phyloP scores from a whole-genome alignment of 208 protist genomes.

The Leishmania tarentolae region DNA sequence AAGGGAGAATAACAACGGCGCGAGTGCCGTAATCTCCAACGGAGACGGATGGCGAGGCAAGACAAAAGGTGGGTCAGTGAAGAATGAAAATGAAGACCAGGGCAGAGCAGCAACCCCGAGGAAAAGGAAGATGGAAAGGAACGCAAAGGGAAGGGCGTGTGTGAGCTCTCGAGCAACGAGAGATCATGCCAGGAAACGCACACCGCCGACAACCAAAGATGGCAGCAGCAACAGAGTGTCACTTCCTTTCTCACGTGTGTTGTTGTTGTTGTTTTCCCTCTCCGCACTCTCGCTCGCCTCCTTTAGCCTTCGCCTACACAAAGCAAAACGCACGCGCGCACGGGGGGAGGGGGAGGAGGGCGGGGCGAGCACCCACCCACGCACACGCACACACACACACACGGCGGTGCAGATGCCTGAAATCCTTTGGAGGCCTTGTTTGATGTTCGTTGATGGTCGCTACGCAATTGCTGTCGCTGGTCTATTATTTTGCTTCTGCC shows the following conservation, averaged over 20 bases:
- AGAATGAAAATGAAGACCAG: neutral
- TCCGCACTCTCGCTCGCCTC: no score
- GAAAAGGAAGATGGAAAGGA: slow-evolving; percentile 13
- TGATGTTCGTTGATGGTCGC: neutral
- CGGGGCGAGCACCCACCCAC: neutral
- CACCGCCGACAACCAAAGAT: neutral
- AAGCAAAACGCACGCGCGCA: neutral
- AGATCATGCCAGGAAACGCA: neutral
- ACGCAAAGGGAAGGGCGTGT: neutral
- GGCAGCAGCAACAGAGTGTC: neutral
- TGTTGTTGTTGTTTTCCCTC: no score
- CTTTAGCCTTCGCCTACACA: no score
- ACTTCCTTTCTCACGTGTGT: no score
- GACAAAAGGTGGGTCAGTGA: neutral
- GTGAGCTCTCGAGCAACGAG: neutral
- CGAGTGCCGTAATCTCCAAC: neutral
- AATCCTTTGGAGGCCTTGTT: neutral
- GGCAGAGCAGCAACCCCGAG: slow-evolving; percentile 8
- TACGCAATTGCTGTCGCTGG: neutral
- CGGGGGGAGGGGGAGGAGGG: neutral
- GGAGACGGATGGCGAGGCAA: neutral
- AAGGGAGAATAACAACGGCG: neutral
- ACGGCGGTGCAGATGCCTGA: neutral
- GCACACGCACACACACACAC: neutral
- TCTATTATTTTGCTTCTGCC: neutral